phyloP scores from a whole-genome alignment of 257 asterid species.

The Apocynum venetum region DNA sequence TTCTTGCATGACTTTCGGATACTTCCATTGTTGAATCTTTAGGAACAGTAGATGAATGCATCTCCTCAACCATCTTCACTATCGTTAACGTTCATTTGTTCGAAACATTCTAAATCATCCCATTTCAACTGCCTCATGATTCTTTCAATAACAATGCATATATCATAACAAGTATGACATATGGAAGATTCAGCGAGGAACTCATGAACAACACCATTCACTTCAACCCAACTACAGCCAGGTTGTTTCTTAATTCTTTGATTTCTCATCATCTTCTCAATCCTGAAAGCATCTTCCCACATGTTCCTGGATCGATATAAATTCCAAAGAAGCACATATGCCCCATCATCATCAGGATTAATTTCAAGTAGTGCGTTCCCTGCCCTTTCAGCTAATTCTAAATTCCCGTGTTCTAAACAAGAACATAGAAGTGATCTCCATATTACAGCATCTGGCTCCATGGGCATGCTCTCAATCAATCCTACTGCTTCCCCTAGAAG shows the following conservation, averaged over 20 bases:
- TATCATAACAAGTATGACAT: conserved; percentile 18
- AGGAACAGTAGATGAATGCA: background rate
- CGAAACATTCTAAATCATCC: conserved; percentile 12
- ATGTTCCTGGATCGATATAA: conserved; percentile 47
- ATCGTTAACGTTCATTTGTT: background rate
- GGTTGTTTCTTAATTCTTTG: conserved; percentile 68
- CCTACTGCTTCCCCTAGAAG: conserved; percentile 42
- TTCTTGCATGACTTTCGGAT: background rate
- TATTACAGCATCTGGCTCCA: conserved; percentile 70
- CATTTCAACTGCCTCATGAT: conserved; percentile 32
- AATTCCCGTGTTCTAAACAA: conserved; percentile 43
- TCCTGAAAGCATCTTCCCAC: conserved; percentile 54
- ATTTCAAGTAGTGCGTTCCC: conserved; percentile 53
- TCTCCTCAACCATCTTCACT: background rate
- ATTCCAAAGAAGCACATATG: conserved; percentile 55
- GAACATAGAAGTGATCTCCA: conserved; percentile 68
- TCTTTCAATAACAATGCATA: conserved; percentile 33
- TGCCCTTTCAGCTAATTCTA: conserved; percentile 59
- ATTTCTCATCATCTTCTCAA: conserved; percentile 59
- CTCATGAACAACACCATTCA: conserved; percentile 70
- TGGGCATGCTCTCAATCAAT: conserved; percentile 53
- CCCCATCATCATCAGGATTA: conserved; percentile 64
- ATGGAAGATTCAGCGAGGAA: conserved; percentile 55
- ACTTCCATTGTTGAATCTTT: background rate
- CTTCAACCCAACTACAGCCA: conserved; percentile 91